phyloP scores from a whole-genome alignment of 306 rosid species.

The Vicia sativa region DNA sequence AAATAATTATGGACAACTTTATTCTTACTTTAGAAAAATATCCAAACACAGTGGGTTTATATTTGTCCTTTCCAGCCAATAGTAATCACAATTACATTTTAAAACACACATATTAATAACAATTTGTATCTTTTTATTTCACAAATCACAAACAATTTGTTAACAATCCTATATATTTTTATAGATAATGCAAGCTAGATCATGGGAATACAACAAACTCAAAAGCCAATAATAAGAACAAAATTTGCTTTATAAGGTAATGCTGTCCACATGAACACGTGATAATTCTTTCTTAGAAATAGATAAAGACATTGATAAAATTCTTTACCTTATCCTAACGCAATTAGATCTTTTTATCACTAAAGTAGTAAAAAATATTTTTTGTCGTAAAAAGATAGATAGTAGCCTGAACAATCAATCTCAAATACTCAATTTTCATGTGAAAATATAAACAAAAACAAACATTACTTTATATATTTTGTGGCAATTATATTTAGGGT shows the following conservation, averaged over 20 bases:
- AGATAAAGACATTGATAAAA: slow-evolving; percentile 8
- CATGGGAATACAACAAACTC: not conserved
- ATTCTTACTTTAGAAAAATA: not conserved
- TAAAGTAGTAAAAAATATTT: not conserved
- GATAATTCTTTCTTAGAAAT: slow-evolving; percentile 1
- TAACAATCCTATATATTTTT: not conserved
- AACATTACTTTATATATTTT: not conserved
- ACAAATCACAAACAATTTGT: too few species aligned
- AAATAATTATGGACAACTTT: not conserved
- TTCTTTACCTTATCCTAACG: slow-evolving; percentile 30
- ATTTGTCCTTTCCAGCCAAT: slow-evolving; percentile 8
- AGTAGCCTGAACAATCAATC: slow-evolving; percentile 2
- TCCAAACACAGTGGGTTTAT: slow-evolving; percentile 13
- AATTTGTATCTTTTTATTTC: not conserved
- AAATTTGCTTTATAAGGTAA: slow-evolving; percentile 18
- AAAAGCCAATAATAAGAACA: not conserved
- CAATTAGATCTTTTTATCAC: not conserved
- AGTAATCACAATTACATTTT: too few species aligned
- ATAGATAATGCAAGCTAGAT: not conserved
- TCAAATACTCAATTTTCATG: slow-evolving; percentile 7
- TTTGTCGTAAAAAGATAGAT: not conserved
- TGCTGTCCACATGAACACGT: slow-evolving; percentile 29
- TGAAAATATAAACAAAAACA: not conserved
- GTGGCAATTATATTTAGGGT: slow-evolving; percentile 1
- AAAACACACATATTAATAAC: too few species aligned